Base-by-base conservation (phyloP, 1,139 yeast genomes). In the Starmera stellimalicola region DNA sequence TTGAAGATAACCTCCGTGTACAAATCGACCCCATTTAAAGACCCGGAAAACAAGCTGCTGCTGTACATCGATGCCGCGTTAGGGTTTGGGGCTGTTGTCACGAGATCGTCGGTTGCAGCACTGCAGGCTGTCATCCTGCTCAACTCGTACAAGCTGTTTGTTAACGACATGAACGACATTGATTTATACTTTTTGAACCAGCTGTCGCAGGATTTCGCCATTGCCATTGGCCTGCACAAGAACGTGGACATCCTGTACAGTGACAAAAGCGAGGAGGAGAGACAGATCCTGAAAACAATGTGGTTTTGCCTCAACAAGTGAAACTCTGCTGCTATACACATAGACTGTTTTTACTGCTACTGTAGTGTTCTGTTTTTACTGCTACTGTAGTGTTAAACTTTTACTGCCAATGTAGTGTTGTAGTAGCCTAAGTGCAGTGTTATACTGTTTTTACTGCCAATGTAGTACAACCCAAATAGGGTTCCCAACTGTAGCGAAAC, bases 191-290 rank as follows among this genome's bases (percentile, higher is more conserved):
- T 41, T 29, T 29, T 38, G 16, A 38, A 37, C 7, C 43, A 39
- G 27, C 30, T 39, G 15, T 42, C 44, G 23, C 37, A 43, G 27
- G 44, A 44, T 26, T 37, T 44, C 38, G 44, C 45, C 16, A 41
- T 41, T 20, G 43, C 46, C 2, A 30, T 44, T 10, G 48, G 48
- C 1, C 31, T 44, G 20, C 47, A 44, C 30, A 44, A 44, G 33
- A 40, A 44, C 33, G 42, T 43, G 15, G 48, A 44, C 30, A 37
- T 44, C 24, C 33, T 44, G 24, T 44, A 44, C 27, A 39, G 39
- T 22, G 43, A 39, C 33, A 36, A 29, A 18, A 15, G 22, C 7
- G 33, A 18, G 3, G 26, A 30, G 10, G 30, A 31, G 9, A 24
- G 39, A n/a, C 23, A 26, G 18, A 23, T 28, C 29, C 16, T 36